These are phyloP conservation scores for Picochlorum sp. DNA, from an alignment of 139 green algal genomes.

Conservation along the genomic window DNA sequence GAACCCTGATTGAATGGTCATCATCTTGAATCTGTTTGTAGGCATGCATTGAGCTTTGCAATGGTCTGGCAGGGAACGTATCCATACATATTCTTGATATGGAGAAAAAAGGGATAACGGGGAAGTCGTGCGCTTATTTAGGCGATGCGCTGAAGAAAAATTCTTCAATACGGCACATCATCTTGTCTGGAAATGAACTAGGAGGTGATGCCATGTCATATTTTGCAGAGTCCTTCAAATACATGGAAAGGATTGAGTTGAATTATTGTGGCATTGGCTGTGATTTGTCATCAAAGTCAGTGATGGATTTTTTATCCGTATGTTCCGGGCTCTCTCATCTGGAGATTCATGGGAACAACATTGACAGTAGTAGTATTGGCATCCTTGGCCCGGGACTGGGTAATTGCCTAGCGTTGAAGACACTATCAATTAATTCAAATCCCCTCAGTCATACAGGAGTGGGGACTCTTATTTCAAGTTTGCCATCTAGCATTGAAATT, in stretches of 20 bases:
- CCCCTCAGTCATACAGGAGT: not conserved
- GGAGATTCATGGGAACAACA: constrained; percentile 5
- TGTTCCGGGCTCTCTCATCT: not conserved
- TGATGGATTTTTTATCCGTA: not conserved
- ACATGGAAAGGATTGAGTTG: not conserved
- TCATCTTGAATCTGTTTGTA: not conserved
- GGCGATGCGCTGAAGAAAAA: not conserved
- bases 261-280: constrained; percentile 2
- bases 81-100: constrained; percentile 2
- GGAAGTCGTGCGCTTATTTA: not conserved
- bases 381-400: not conserved
- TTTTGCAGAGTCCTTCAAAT: not conserved
- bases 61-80: not conserved
- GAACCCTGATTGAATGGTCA: not conserved
- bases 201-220: not conserved
- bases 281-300: not conserved
- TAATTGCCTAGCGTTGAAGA: not conserved
- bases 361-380: not conserved
- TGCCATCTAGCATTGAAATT: not conserved
- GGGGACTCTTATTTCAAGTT: not conserved
- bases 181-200: not conserved
- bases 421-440: not conserved
- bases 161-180: not conserved
- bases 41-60: constrained; percentile 7
- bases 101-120: constrained; percentile 9